Base-by-base conservation (phyloP, 2,329 filamentous ascomycete genomes). In the Trichoderma cornu-damae region DNA sequence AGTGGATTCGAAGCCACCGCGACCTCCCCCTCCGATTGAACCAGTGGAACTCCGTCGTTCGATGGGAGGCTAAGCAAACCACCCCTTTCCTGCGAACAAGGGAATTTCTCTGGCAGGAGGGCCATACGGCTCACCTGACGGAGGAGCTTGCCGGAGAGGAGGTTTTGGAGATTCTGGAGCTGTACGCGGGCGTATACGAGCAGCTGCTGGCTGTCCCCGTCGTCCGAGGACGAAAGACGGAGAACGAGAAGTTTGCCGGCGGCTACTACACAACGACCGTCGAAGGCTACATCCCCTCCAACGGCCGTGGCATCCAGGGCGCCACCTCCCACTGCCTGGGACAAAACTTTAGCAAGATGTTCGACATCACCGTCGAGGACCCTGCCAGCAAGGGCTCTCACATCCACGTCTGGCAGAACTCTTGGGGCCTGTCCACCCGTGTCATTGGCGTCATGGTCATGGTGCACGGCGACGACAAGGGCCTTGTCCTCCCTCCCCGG, bases 261-360 rank as follows among this genome's bases (percentile, higher is more conserved):
- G 92, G 92, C 64, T 87, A 93, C 75, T 99, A 96, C 78, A 97
- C 94, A 47, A 96, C 93, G 59, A 99, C 94, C 1, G 89, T 96
- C 47, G 94, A 99, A 76, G 94, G 91, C 32, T 99, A 96, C 73
- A 96, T 99, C 64, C 92, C 94, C 34, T 86, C 90, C 61, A 97
- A 95, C 63, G 94, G 94, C 22, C 88, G 94, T 70, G 94, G 94
- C 72, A 97, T 99, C 60, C 94, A 99, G 76, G 94, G 92, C 63
- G 94, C 86, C 53, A 99, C 94, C 38, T 96, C 90, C 52, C 94
- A 99, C 78, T 90, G 86, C 67, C 81, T 99, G 7, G 94, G 94
- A 53, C 94, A 99, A 76, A 96, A 99, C 77, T 99, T 99, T 77
- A 92, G 88, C 72, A 96, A 95, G 77, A 99, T 99, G 92, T 99